Evolutionary conservation across 1,139 yeast species (phyloP), one percentile per base, ranked within the genome.

Genomic region (Tardiomyces depauwii): DNA sequence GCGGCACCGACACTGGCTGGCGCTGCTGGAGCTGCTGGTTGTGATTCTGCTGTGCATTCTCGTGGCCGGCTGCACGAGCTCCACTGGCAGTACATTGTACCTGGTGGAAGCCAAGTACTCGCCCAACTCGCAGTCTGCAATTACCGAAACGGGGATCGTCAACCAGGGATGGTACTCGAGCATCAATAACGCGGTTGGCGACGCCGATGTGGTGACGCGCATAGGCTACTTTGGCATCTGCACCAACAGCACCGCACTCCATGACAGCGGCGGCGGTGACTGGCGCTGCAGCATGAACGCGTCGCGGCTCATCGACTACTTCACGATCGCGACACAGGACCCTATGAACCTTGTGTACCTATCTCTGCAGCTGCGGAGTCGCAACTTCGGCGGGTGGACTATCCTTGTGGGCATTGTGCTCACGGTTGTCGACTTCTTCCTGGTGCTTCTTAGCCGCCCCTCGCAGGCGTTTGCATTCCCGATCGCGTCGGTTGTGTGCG

Each of bases 171-270:
- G 14, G 18, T 47, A 44, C 45, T 44, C 45, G 4, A 44, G 45
- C 4, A 39, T 44, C 33, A 48, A 45, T 40, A 41, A 45, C n/a
- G 42, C 40, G 39, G 46, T 39, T 18, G 47, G 47, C 38, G 28
- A 23, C 16, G 45, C 57, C 1, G 50, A 54, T 42, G 45, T 58
- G 9, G 47, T 44, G 3, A 51, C 57, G 2, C 49, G 60, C 10
- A 45, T 57, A 11, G 59, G 61, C 12, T 59, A 57, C 47, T 59
- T 59, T 49, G 58, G 60, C 11, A 47, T 57, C 21, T 59, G 63
- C 43, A 45, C 57, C 39, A 45, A 45, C 16, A 47, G 53, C 9
- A 45, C 49, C 14, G 41, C 45, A 19, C 46, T 46, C 16, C 46
- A 47, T 21, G 41, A 49, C 39, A 39, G 25, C 44, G 43, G 38